These are phyloP conservation scores for Suhomyces maxii DNA, from an alignment of 1,139 yeast species.

Conservation along the genomic window DNA sequence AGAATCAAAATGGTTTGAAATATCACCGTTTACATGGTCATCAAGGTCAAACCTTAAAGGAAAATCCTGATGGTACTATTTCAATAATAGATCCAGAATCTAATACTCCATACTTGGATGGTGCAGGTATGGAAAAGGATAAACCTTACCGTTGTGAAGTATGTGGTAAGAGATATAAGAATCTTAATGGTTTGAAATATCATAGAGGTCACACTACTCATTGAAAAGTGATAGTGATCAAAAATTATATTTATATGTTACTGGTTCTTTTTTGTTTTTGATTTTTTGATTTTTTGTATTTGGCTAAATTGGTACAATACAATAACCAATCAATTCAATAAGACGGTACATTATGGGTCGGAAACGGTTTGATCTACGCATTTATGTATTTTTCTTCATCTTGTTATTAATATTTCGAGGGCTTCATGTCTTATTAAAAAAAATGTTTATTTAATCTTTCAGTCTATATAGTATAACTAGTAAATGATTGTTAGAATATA, in stretches of 20 bases:
- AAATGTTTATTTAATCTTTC: neutral
- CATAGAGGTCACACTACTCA: conserved; percentile 98
- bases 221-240: conserved; percentile 27
- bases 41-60: conserved; percentile 88
- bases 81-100: conserved; percentile 92
- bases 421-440: neutral
- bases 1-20: conserved; percentile 95
- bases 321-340: too few relatives aligned
- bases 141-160: conserved; percentile 98
- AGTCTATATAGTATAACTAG: neutral
- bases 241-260: too few relatives aligned
- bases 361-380: neutral
- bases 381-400: conserved; percentile 5
- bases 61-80: conserved; percentile 90
- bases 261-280: too few relatives aligned
- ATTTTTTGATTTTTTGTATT: too few relatives aligned
- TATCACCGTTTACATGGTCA: conserved; percentile 97
- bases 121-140: conserved; percentile 92
- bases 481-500: neutral
- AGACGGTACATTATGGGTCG: too few relatives aligned
- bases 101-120: conserved; percentile 88
- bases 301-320: too few relatives aligned
- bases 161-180: conserved; percentile 96
- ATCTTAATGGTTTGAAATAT: conserved; percentile 91
- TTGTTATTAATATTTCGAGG: conserved; percentile 6